phyloP scores from a whole-genome alignment of 192 early-diverging fungal species.

The Linderina pennispora region DNA sequence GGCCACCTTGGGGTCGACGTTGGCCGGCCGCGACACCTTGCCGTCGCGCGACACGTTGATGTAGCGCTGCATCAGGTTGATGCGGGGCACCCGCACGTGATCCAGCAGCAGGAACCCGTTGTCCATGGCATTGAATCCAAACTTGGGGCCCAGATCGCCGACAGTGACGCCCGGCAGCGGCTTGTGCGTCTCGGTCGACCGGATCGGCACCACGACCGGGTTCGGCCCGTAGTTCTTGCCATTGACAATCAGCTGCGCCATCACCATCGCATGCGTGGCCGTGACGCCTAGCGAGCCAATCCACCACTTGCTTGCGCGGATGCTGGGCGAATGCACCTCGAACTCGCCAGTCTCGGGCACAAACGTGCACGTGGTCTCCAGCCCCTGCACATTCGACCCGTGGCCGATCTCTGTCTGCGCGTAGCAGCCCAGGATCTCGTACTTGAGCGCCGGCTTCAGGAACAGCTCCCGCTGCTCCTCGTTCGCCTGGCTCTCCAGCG shows the following conservation, averaged over 20 bases:
- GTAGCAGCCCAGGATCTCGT: conserved; percentile 81
- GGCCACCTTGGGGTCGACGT: conserved; percentile 64
- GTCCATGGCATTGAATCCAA: conserved; percentile 79
- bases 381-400: conserved; percentile 71
- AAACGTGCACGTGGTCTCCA: conserved; percentile 84
- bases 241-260: conserved; percentile 68
- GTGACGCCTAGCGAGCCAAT: conserved; percentile 74
- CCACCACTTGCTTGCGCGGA: conserved; percentile 87
- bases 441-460: conserved; percentile 61
- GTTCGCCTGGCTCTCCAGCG: conserved; percentile 63
- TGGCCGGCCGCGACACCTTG: conserved; percentile 65
- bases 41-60: conserved; percentile 65
- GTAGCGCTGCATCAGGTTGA: conserved; percentile 71
- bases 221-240: conserved; percentile 76
- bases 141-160: conserved; percentile 87
- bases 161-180: conserved; percentile 72
- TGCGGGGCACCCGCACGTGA: conserved; percentile 69
- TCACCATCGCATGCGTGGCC: conserved; percentile 78
- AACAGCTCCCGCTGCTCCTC: conserved; percentile 76
- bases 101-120: conserved; percentile 84
- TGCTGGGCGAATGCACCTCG: conserved; percentile 71
- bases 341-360: conserved; percentile 81
- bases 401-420: conserved; percentile 78
- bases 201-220: conserved; percentile 76
- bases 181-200: conserved; percentile 64